Conservation (phyloP, 371 early-diverging fungal genomes). For the Dichotomocladium elegans region DNA sequence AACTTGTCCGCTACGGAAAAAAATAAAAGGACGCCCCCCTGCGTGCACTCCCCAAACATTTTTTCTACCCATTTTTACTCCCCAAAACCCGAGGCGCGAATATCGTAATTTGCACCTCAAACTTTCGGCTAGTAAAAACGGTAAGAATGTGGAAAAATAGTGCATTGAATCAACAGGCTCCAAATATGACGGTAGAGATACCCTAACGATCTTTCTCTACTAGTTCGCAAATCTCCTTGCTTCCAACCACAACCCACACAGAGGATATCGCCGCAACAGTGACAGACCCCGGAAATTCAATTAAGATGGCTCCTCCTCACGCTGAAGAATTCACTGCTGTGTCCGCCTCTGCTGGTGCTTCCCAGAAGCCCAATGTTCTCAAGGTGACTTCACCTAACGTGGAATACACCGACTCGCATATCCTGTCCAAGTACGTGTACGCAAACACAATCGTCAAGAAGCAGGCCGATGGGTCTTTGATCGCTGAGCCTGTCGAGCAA, state of each 20-base stretch:
- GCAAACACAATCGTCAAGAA: constrained; percentile 78
- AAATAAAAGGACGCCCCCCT: too few relatives aligned
- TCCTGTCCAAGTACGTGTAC: constrained; percentile 84
- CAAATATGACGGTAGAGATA: too few relatives aligned
- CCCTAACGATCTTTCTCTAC: background rate
- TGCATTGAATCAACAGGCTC: background rate
- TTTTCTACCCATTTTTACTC: too few relatives aligned
- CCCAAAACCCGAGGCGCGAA: background rate
- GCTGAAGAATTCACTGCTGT: constrained; percentile 21
- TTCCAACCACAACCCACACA: constrained; percentile 86
- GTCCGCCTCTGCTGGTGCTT: constrained; percentile 24
- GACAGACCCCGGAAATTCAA: constrained; percentile 69
- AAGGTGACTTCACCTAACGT: constrained; percentile 86
- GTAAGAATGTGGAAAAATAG: background rate
- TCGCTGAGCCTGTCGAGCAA: constrained; percentile 82
- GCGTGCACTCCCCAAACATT: too few relatives aligned
- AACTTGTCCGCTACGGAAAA: too few relatives aligned
- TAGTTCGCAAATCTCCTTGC: constrained; percentile 82
- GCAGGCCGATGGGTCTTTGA: constrained; percentile 61
- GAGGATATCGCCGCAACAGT: constrained; percentile 69
- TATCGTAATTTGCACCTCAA: background rate
- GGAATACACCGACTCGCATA: constrained; percentile 78
- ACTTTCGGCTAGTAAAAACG: background rate
- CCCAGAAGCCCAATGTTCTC: constrained; percentile 56
- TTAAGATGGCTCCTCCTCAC: constrained; percentile 41